phyloP scores from a whole-genome alignment of 768 basidiomycete species.

The Boletus pseudopeckii region DNA sequence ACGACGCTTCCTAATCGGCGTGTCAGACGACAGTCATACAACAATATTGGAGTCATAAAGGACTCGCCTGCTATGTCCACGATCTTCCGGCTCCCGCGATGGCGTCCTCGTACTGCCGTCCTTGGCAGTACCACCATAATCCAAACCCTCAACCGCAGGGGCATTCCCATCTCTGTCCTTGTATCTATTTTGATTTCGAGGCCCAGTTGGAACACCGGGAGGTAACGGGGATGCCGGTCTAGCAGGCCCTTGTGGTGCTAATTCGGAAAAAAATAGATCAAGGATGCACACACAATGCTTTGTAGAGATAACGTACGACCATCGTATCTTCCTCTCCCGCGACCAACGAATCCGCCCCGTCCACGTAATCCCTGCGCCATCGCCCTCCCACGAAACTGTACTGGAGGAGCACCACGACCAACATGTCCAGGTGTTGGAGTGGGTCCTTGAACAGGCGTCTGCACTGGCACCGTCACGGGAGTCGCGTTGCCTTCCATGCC shows the following conservation, averaged over 20 bases:
- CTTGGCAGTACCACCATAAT: constrained; percentile 67
- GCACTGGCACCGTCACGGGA: constrained; percentile 43
- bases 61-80: constrained; percentile 54
- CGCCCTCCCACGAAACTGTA: constrained; percentile 42
- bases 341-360: constrained; percentile 38
- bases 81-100: constrained; percentile 66
- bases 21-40: constrained; percentile 1
- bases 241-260: constrained; percentile 51
- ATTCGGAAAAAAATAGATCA: constrained; percentile 1
- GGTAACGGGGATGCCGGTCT: constrained; percentile 83
- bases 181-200: constrained; percentile 85
- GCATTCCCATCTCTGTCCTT: constrained; percentile 86
- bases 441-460: constrained; percentile 31
- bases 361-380: constrained; percentile 44
- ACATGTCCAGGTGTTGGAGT: constrained; percentile 30
- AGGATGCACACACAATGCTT: not conserved
- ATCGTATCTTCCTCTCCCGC: constrained; percentile 38
- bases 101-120: constrained; percentile 48
- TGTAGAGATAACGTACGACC: constrained; percentile 35
- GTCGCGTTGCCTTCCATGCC: constrained; percentile 55
- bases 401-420: constrained; percentile 35
- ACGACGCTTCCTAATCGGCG: constrained; percentile 57
- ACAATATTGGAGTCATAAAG: not conserved
- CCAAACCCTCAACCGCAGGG: constrained; percentile 83
- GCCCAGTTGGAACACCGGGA: constrained; percentile 84